Base-by-base conservation (phyloP, 305 asterid species). In the Fraxinus greggii region DNA sequence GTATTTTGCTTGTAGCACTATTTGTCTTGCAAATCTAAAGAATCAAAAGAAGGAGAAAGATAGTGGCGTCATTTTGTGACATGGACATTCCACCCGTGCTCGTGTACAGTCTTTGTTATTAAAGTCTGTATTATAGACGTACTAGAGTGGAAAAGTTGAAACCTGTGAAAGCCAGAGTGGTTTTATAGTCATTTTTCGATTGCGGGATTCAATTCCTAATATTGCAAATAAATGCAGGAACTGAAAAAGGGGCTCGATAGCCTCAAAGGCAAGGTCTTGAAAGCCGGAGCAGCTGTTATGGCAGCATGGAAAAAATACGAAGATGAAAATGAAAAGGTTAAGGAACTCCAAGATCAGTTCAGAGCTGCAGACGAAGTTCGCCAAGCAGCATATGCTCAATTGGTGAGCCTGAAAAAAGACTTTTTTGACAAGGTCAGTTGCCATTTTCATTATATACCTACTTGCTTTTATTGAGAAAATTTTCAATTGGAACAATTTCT, bases 341-440 rank as follows among this genome's bases (percentile, higher is more conserved):
- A 74, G 86, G 95, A 90, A 81, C 82, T 90, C 81, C 88, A 82
- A 80, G 81, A 75, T 75, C 89, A 82, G 81, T 86, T 84, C 83
- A 85, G 77, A 61, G 92, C 87, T 81, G 95, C 95, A 42, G 80
- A 90, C 87, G 91, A 85, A 65, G 81, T 83, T 85, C 93, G 93
- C 56, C 93, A 90, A 83, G 89, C 81, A 32, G 92, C 91, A 48
- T 89, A 86, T 83, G 80, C 63, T 4, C 80, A 84, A 78, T 86
- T 88, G 82, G 88, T 67, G 72, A 76, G 82, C 85, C 86, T 91
- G 85, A 90, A 81, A 77, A 87, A 67, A 79, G 90, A 84, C 32
- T 78, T 88, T 45, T 81, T 48, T 32, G 89, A 85, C 86, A 91
- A 89, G 93, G 93, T 91, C 74, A 77, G 86, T 82, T 48, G 67